Base-by-base conservation (phyloP, 495 filamentous ascomycete species). In the Aspergillus kassunensis region DNA sequence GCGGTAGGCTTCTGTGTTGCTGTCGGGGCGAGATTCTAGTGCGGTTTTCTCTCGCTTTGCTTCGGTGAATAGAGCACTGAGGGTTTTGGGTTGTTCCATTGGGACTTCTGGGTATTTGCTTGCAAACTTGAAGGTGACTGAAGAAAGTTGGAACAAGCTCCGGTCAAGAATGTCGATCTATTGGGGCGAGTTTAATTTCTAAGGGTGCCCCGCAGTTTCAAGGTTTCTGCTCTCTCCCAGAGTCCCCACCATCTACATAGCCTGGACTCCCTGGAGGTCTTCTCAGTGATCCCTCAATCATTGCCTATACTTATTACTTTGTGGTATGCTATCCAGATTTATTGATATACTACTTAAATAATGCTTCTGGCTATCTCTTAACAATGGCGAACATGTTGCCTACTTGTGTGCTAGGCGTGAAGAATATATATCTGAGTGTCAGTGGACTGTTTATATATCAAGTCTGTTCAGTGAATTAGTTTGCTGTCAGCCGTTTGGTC, bases 1-100 rank as follows among this genome's bases (percentile, higher is more conserved):
- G 57, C 83, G 80, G 71, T 89, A 93, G 23, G 67, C 63, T 40
- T 82, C 62, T 12, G 77, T 80, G 63, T 77, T 85, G 23, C 77
- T 68, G 36, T 81, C 75, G 23, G 62, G 60, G 29, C 72, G 70
- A 5, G 59, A 58, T 52, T 83, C 82, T 21, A 82, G 54, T 12
- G 62, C 66, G 39, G 69, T 64, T 31, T 83, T 80, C 41, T 76
- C 71, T 30, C 61, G 60, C 60, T 85, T 84, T 30, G 83, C 86
- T 4, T 79, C 68, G 20, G 58, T 54, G 53, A 86, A 86, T 1
- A 85, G 61, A 11, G 70, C 65, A 44, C 81, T 73, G n/a, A 89
- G 75, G 49, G 64, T 85, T n/a, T 80, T 75, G 33, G 78, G 69
- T 54, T 76, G 83, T 58, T 74, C 84, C 85, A 74, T 84, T 53